Percentiles rank a stretch among this genome's conserved stretches.
These are phyloP conservation scores for Artemisia tridentata DNA, from an alignment of 129 eudicot genomes.

Conservation along the genomic window DNA sequence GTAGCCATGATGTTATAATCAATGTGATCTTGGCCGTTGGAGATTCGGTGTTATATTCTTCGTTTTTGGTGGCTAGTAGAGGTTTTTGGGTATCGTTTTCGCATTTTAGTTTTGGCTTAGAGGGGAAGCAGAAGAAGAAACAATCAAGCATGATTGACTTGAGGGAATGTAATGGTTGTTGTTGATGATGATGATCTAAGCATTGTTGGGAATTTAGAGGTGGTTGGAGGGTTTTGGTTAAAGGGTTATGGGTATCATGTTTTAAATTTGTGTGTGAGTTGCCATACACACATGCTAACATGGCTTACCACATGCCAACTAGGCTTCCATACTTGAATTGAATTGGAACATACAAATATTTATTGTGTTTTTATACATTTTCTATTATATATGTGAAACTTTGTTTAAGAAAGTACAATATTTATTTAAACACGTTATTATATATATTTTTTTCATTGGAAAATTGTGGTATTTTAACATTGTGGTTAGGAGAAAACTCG, in stretches of 20 bases:
- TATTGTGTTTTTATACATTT: too few relatives aligned
- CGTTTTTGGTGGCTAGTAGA: conserved; percentile 1
- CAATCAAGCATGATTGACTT: conserved; percentile 21
- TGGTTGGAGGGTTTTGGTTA: conserved; percentile 3
- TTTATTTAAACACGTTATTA: too few relatives aligned
- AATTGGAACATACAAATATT: too few relatives aligned
- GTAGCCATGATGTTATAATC: conserved; percentile 46
- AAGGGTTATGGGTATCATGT: conserved; percentile 2
- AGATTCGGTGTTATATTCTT: too few relatives aligned
- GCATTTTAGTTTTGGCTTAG: conserved; percentile 26
- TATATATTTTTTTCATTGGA: too few relatives aligned
- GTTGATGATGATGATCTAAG: conserved; percentile 12
- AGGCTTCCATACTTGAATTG: too few relatives aligned
- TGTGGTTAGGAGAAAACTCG: too few relatives aligned
- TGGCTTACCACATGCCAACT: too few relatives aligned
- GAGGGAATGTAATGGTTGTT: neutral
- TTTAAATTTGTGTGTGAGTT: conserved; percentile 15
- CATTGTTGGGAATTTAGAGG: neutral
- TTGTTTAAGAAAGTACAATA: too few relatives aligned
- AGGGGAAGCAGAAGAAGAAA: conserved; percentile 16
- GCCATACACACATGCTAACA: conserved; percentile 24
- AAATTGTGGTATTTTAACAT: too few relatives aligned
- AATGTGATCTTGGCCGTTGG: conserved; percentile 12
- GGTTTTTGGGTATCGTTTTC: conserved; percentile 25
- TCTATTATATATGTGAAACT: too few relatives aligned